These are phyloP conservation scores for Fistulifera solaris DNA, from an alignment of 108 stramenopile species.

Conservation along the genomic window DNA sequence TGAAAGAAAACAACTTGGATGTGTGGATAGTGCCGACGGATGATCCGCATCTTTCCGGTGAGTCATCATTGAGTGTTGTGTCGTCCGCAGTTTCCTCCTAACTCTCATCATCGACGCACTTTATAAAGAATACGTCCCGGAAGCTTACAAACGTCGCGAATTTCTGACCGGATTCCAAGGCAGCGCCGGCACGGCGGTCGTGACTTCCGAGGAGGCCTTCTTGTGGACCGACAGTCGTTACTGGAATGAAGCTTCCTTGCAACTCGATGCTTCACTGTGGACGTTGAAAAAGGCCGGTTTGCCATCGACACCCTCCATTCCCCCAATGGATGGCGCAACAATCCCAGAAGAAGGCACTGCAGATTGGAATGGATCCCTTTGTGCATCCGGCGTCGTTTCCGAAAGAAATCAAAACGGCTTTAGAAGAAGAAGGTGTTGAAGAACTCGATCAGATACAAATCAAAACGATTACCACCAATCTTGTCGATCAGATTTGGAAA, in stretches of 20 bases:
- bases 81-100: not conserved
- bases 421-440: slow-evolving; percentile 28
- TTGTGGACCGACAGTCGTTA: slow-evolving; percentile 97
- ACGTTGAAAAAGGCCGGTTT: slow-evolving; percentile 76
- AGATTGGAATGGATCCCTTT: slow-evolving; percentile 73
- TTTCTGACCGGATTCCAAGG: slow-evolving; percentile 91
- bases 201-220: slow-evolving; percentile 35
- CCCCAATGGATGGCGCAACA: slow-evolving; percentile 44
- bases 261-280: slow-evolving; percentile 63
- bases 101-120: not conserved
- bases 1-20: slow-evolving; percentile 56
- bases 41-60: slow-evolving; percentile 85
- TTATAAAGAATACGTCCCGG: slow-evolving; percentile 87
- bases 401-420: slow-evolving; percentile 55
- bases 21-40: slow-evolving; percentile 75
- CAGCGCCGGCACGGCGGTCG: slow-evolving; percentile 91
- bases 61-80: slow-evolving; percentile 3
- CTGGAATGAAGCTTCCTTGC: slow-evolving; percentile 83
- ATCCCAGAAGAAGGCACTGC: slow-evolving; percentile 27
- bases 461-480: slow-evolving; percentile 55
- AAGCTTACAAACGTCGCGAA: slow-evolving; percentile 78
- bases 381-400: slow-evolving; percentile 74
- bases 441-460: slow-evolving; percentile 21
- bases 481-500: slow-evolving; percentile 89
- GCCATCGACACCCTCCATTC: slow-evolving; percentile 58